phyloP scores from a whole-genome alignment of 73 alveolate genomes.

The Blepharisma japonicum region DNA sequence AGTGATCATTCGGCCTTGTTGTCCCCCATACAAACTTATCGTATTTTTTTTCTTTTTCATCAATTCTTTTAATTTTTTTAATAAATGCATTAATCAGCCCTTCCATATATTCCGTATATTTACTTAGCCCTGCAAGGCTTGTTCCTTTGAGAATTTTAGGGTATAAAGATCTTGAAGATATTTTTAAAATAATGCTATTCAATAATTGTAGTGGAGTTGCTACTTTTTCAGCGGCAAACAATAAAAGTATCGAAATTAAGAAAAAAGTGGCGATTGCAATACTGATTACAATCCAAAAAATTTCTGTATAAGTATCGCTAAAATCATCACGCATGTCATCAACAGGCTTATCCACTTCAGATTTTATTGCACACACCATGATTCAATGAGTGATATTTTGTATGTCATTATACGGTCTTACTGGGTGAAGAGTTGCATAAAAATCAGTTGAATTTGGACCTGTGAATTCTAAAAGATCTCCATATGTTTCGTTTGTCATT shows the following conservation, averaged over 20 bases:
- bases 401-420: not conserved
- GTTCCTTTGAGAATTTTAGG: not conserved
- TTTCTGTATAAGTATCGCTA: not conserved
- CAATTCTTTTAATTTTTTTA: not conserved
- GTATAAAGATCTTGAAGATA: not conserved
- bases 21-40: not conserved
- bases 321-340: not conserved
- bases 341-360: conserved; percentile 11
- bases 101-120: not conserved
- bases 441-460: too few relatives aligned
- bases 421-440: too few relatives aligned
- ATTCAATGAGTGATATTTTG: conserved; percentile 2
- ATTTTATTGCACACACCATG: not conserved
- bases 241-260: not conserved
- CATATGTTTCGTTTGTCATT: too few relatives aligned
- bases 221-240: not conserved
- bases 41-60: not conserved
- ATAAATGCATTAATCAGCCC: not conserved
- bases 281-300: not conserved
- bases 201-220: too few relatives aligned
- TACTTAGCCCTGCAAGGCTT: not conserved
- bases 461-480: too few relatives aligned
- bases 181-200: not conserved
- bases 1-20: conserved; percentile 7
- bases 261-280: not conserved